These are phyloP conservation scores for Galeopsis tetrahit DNA, from an alignment of 257 asterid species.

Conservation along the genomic window DNA sequence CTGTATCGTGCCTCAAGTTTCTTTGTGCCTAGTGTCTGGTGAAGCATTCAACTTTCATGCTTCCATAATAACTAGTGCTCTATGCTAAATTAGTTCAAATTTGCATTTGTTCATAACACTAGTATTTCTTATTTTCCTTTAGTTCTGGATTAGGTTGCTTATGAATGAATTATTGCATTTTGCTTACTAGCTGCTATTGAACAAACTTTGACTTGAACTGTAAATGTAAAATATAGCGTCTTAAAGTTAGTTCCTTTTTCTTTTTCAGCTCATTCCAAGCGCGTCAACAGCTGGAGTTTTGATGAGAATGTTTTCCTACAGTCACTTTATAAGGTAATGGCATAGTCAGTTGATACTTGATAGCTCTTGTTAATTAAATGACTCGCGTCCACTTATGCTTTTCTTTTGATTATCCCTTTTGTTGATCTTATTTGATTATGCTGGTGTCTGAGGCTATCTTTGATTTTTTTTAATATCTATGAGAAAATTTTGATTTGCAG, in stretches of 20 bases:
- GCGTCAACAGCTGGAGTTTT: slow-evolving; percentile 58
- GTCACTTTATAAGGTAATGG: slow-evolving; percentile 69
- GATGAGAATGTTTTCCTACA: slow-evolving; percentile 65
- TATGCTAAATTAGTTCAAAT: neutral
- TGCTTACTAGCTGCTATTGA: neutral
- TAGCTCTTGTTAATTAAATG: slow-evolving; percentile 7
- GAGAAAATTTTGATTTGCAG: slow-evolving; percentile 46
- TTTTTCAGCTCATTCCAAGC: slow-evolving; percentile 60
- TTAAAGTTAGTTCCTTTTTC: slow-evolving; percentile 27
- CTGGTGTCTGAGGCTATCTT: slow-evolving; percentile 19
- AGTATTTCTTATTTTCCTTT: slow-evolving; percentile 11
- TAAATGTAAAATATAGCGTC: slow-evolving; percentile 17
- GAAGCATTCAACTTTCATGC: slow-evolving; percentile 8
- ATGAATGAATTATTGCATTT: neutral
- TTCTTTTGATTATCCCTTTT: slow-evolving; percentile 23
- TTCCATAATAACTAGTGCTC: neutral
- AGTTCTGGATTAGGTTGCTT: slow-evolving; percentile 9
- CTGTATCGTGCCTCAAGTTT: slow-evolving; percentile 9
- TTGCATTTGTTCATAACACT: neutral
- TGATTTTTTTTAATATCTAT: slow-evolving; percentile 14
- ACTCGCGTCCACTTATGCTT: neutral
- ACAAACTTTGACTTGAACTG: slow-evolving; percentile 15
- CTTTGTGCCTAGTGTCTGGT: neutral
- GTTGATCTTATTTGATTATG: slow-evolving; percentile 1
- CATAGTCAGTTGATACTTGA: slow-evolving; percentile 13